Evolutionary conservation across 1,284 basidiomycete genomes (phyloP), one percentile per base, ranked within the genome.

Genomic region (Gymnopus androsaceus): DNA sequence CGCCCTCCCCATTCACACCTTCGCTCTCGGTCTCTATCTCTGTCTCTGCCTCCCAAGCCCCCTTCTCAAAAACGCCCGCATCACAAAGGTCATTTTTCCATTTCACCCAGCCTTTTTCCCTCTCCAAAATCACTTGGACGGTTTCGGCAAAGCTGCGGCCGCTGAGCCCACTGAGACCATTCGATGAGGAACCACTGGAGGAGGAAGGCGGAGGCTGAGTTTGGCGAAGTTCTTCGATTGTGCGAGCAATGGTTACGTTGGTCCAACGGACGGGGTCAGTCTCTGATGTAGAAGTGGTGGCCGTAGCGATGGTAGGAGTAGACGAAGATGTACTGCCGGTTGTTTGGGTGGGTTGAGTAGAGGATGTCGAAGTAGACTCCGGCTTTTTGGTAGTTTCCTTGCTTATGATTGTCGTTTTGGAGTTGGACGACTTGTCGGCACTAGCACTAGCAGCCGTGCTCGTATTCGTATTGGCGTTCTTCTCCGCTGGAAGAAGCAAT

Each of bases 41-140:
- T 34, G 3, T 11, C 12, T 36, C 46, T 7, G 12, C 30, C 23
- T 81, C 78, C 42, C 71, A 69, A 7, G 70, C 72, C 76, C 83
- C 83, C 62, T 83, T 85, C 65, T 92, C 90, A 66, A 92, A 92
- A 7, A 50, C 48, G 4, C 12, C 28, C 15, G 86, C 79, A 27
- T 81, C 74, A 64, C 90, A 92, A 4, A 88, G 64, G 25, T 89
- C 85, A 62, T 88, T 89, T 73, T 92, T 92, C 90, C 90, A 92
- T 61, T 80, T 82, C 7, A 93, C 83, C 92, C 92, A 94, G 64
- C 92, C 92, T 68, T 84, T 85, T 69, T 94, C 92, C 44, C 91
- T 79, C 61, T 90, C 86, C 6, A 94, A 74, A 19, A 93, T 85
- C 6, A 79, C 75, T 44, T 68, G 73, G 33, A 89, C 84, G 0